phyloP scores from a whole-genome alignment of 257 asterid genomes.

The Fraxinus cuspidata region DNA sequence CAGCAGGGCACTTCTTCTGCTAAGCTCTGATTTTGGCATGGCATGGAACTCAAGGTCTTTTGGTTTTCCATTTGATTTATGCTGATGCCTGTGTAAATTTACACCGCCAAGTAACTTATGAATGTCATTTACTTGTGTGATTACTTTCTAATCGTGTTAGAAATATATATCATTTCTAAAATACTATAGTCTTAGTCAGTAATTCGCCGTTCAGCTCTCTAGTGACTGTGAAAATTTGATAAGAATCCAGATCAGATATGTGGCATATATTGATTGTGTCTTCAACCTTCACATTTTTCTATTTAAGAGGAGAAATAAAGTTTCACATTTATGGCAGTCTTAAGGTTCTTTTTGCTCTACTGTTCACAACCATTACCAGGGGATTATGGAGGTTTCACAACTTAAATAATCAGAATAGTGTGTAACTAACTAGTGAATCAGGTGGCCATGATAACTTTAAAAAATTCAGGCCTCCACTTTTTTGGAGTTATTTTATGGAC shows the following conservation, averaged over 20 bases:
- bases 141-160: slow-evolving; percentile 3
- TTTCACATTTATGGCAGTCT: slow-evolving; percentile 10
- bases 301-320: neutral
- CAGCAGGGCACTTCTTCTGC: slow-evolving; percentile 73
- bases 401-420: neutral
- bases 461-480: neutral
- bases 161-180: slow-evolving; percentile 5
- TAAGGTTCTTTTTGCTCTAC: slow-evolving; percentile 14
- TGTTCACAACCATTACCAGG: neutral
- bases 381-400: neutral
- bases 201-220: neutral
- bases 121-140: neutral
- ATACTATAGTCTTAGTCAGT: slow-evolving; percentile 12
- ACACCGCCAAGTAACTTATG: neutral
- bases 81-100: neutral
- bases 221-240: slow-evolving; percentile 10
- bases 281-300: neutral
- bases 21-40: slow-evolving; percentile 87
- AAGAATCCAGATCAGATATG: slow-evolving; percentile 5
- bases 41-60: slow-evolving; percentile 91
- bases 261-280: neutral
- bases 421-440: neutral
- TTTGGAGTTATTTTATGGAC: slow-evolving; percentile 9
- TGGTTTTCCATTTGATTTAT: neutral
- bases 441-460: slow-evolving; percentile 14